Evolutionary conservation across 345 rosid species (phyloP), one percentile per base, ranked within the genome.

Genomic region (Cochlearia excelsa): DNA sequence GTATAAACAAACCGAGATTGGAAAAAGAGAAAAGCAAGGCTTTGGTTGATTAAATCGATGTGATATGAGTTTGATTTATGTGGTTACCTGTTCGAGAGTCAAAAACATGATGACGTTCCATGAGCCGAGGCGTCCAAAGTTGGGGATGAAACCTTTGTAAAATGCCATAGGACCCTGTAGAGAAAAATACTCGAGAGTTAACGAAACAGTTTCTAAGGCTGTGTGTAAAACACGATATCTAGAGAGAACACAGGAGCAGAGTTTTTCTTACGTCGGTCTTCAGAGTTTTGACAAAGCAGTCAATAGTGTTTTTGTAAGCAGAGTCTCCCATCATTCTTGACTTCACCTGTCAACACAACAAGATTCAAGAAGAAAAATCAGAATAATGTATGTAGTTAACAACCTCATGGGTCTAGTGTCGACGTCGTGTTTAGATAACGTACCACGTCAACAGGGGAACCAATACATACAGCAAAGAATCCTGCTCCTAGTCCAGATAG

Each of bases 371-470:
- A 46, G 51, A 30, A 65, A 1, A 46, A 65, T 47, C 47, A 65
- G 62, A 41, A 51, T 51, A 16, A 16, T 16, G 23, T 16, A 23
- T 23, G 16, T n/a, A n/a, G 29, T 30, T 7, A 39, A n/a, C 39
- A 66, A 16, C 23, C 40, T 37, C 40, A 37, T 37, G 7, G 49
- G 49, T 7, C 54, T 30, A 42, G 23, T 53, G 45, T 54, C 46
- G 16, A 46, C 26, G 41, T 53, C 46, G 66, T 16, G 59, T 54
- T 64, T 60, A 51, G 76, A 80, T 65, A 68, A 29, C 30, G 3
- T 81, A 94, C 99, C 99, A 90, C 99, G 66, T 94, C 99, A 44
- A 94, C 99, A 4, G 99, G 99, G 35, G 99, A 94, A 49, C 99
- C 99, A 54, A 94, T 81, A 65, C 97, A 90, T 47, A 94, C 99